Evolutionary conservation across 2,329 filamentous ascomycete genomes (phyloP).

Genomic region (Cryphonectria japonica): DNA sequence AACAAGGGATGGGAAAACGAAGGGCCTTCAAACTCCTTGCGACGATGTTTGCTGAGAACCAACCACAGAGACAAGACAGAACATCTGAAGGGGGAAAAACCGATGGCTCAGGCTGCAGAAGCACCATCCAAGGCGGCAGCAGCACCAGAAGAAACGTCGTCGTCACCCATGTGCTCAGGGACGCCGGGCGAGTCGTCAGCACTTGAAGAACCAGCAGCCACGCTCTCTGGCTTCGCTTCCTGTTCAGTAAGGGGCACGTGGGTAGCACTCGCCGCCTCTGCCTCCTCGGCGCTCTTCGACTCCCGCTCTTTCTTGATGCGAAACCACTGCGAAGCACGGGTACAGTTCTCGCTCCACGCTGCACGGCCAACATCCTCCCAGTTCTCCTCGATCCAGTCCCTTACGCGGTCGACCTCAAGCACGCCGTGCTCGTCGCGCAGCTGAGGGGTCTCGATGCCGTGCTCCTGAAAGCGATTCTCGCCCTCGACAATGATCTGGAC

Average conservation of each 20-base stretch:
- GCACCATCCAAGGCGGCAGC: not conserved
- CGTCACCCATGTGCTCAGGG: not conserved
- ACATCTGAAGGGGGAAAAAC: too few relatives aligned
- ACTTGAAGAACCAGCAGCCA: not conserved
- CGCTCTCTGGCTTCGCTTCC: not conserved
- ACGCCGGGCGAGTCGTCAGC: not conserved
- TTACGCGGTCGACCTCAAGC: constrained; percentile 48
- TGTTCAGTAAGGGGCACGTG: not conserved
- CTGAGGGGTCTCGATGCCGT: constrained; percentile 21
- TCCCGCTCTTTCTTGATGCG: constrained; percentile 15
- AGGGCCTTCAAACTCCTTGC: not conserved
- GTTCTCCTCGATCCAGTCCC: constrained; percentile 45
- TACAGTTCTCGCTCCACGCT: constrained; percentile 32
- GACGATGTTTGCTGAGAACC: not conserved
- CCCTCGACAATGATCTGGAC: constrained; percentile 54
- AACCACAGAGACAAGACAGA: not conserved
- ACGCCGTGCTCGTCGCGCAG: constrained; percentile 45
- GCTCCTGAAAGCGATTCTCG: constrained; percentile 44
- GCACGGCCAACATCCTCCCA: constrained; percentile 41
- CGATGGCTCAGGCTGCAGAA: not conserved
- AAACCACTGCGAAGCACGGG: constrained; percentile 28
- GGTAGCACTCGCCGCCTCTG: not conserved
- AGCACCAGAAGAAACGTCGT: not conserved
- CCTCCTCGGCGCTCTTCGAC: not conserved
- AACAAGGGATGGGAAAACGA: not conserved